phyloP scores from a whole-genome alignment of 331 rosid genomes.

The Malus hybrid region DNA sequence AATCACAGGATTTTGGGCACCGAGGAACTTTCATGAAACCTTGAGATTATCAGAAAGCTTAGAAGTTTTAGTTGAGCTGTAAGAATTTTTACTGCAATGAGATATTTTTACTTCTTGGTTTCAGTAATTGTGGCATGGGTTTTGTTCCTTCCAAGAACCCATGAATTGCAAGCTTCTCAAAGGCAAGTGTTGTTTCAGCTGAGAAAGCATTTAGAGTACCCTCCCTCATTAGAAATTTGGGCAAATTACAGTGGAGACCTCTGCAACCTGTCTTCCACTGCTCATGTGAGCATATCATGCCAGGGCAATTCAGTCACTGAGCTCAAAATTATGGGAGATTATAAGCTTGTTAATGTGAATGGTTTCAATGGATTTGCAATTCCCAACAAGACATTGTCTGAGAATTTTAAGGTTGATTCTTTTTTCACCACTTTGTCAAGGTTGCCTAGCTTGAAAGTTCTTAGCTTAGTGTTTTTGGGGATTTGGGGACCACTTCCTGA shows the following conservation, averaged over 20 bases:
- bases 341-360: slow-evolving; percentile 28
- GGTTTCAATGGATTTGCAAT: slow-evolving; percentile 59
- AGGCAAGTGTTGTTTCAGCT: slow-evolving; percentile 53
- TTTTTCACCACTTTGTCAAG: slow-evolving; percentile 72
- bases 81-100: slow-evolving; percentile 35
- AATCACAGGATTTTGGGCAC: background rate
- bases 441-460: slow-evolving; percentile 63
- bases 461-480: slow-evolving; percentile 72
- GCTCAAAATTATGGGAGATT: slow-evolving; percentile 71
- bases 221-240: slow-evolving; percentile 46
- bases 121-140: slow-evolving; percentile 32
- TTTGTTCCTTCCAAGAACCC: slow-evolving; percentile 30
- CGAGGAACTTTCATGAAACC: background rate
- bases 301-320: slow-evolving; percentile 49
- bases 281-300: slow-evolving; percentile 45
- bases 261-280: slow-evolving; percentile 46
- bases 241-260: slow-evolving; percentile 39
- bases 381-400: slow-evolving; percentile 59
- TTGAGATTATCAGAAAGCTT: background rate
- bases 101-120: slow-evolving; percentile 23
- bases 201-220: slow-evolving; percentile 66
- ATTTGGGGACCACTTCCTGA: slow-evolving; percentile 80
- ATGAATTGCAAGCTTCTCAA: slow-evolving; percentile 52
- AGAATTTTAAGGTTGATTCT: slow-evolving; percentile 58
- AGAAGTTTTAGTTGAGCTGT: background rate